Conservation (phyloP, 306 rosid species). For the Calophaca sinica region DNA sequence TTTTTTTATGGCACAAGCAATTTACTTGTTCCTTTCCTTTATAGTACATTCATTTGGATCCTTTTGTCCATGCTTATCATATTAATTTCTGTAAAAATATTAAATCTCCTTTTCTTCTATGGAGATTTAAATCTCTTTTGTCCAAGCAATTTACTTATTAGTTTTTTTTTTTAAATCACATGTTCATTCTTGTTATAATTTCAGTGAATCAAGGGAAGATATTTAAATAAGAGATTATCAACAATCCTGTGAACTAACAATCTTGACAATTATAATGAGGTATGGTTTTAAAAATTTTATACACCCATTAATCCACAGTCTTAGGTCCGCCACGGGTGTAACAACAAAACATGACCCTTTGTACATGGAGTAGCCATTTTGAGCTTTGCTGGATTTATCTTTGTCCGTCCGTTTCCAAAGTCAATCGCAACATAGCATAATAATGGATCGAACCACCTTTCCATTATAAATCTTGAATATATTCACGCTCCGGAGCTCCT, state of each 20-base stretch:
- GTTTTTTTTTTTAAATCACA: too few species aligned
- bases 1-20: constrained; percentile 33
- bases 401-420: not conserved
- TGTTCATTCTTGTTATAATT: too few species aligned
- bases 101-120: constrained; percentile 19
- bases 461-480: not conserved
- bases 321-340: too few species aligned
- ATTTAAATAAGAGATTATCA: too few species aligned
- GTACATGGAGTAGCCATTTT: constrained; percentile 25
- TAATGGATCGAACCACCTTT: not conserved
- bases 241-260: too few species aligned
- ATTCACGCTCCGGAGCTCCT: not conserved
- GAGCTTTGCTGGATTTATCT: not conserved
- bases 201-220: too few species aligned
- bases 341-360: constrained; percentile 23
- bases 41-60: constrained; percentile 33
- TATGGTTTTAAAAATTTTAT: too few species aligned
- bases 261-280: too few species aligned
- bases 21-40: constrained; percentile 19
- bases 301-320: too few species aligned
- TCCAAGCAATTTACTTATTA: too few species aligned
- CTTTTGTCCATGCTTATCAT: constrained; percentile 27
- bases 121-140: too few species aligned
- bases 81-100: constrained; percentile 28
- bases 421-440: not conserved